Base-by-base conservation (phyloP, 345 rosid genomes). In the Syzygium aqueum region DNA sequence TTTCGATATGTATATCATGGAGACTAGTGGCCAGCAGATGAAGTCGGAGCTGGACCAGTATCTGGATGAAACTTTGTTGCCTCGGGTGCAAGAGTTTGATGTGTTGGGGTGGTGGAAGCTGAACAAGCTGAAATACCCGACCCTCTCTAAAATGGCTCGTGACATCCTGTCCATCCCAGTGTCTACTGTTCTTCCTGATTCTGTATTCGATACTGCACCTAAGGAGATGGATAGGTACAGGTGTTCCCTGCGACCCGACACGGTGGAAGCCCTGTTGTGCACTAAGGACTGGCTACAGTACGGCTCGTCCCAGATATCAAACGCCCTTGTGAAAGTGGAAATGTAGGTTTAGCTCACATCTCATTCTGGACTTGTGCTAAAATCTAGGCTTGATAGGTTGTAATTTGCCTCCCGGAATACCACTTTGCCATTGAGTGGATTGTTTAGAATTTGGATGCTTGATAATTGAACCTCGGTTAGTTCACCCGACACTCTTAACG, bases 31-130 rank as follows among this genome's bases (percentile, higher is more conserved):
- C 88, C 94, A 93, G 40, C 94, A 91, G 88, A 94, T 88, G 91
- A 96, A 96, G 90, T 93, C 97, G 0, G 98, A 97, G 93, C 90
- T 96, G 90, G 98, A 97, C 85, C 97, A 94, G 90, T 97, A 96
- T 90, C 90, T 97, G 82, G 98, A 96, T 12, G 99, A 97, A 90
- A 92, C 96, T 11, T 87, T 97, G 88, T 88, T 94, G 88, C 97
- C 99, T 25, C 93, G 98, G 5, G 92, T 90, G 54, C 95, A 92
- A 30, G 99, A 96, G 88, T 94, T 97, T 59, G 95, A 96, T 89
- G 95, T 97, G 51, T 86, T 96, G 37, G 94, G 94, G 56, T 97
- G 99, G 99, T 97, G 99, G 98, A 96, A 95, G 90, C 92, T 92
- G 92, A 94, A 97, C 92, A 95, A 92, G 92, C 86, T 96, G 86